Conservation (phyloP, 169 alveolate species). For the Perkinsus chesapeaki region DNA sequence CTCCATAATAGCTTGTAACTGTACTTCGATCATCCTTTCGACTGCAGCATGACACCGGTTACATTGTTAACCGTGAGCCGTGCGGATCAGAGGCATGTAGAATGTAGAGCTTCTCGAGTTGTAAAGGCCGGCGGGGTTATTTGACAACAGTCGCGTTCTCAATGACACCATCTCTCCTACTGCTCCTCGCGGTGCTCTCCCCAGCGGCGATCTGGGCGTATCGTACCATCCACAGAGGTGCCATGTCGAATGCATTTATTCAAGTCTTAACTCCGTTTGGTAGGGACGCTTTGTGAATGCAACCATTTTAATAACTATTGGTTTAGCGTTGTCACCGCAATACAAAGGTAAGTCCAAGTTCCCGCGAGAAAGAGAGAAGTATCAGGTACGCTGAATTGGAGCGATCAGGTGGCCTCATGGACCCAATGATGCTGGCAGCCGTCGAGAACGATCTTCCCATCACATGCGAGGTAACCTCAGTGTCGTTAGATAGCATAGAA, state of each 20-base stretch:
- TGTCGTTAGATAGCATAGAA: not conserved
- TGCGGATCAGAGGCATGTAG: too few species aligned
- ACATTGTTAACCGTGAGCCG: too few species aligned
- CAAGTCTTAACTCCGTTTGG: not conserved
- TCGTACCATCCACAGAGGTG: not conserved
- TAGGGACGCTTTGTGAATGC: not conserved
- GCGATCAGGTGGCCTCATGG: not conserved
- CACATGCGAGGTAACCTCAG: not conserved
- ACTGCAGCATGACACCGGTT: too few species aligned
- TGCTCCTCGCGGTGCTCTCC: too few species aligned
- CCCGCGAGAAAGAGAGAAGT: too few species aligned
- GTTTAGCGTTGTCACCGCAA: not conserved
- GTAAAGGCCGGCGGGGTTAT: too few species aligned
- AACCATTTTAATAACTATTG: not conserved
- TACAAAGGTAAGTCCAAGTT: not conserved
- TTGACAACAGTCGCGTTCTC: too few species aligned
- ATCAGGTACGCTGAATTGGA: not conserved
- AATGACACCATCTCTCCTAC: too few species aligned
- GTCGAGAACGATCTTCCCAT: not conserved
- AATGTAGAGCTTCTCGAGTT: too few species aligned
- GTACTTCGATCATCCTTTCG: too few species aligned
- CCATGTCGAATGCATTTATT: not conserved
- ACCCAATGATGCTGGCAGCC: not conserved
- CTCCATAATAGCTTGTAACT: too few species aligned
- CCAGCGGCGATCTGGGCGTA: not conserved